Conservation (phyloP, 805 yeast species). For the Barnettozyma wickerhamii region DNA sequence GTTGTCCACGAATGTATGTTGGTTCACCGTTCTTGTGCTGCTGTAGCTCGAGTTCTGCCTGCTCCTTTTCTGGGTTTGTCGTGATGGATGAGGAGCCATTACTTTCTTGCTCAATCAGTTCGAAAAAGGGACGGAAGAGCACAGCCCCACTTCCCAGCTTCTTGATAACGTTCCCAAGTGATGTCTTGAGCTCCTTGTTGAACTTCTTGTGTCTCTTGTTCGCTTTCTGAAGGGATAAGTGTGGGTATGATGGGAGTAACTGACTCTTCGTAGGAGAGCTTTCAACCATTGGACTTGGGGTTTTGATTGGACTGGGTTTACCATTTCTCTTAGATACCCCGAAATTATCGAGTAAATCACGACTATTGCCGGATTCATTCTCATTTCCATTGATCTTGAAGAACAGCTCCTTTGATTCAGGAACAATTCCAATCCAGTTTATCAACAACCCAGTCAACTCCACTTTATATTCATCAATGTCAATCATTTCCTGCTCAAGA, state of each 20-base stretch:
- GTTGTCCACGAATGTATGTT: slow-evolving; percentile 15
- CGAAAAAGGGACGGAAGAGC: slow-evolving; percentile 25
- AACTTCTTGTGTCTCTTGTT: slow-evolving; percentile 16
- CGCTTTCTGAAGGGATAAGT: neutral
- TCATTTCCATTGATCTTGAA: slow-evolving; percentile 29
- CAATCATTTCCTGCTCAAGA: slow-evolving; percentile 39
- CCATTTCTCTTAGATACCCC: too few relatives aligned
- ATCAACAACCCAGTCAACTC: slow-evolving; percentile 58
- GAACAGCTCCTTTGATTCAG: slow-evolving; percentile 59
- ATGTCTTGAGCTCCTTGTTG: slow-evolving; percentile 18
- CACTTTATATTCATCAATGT: slow-evolving; percentile 47
- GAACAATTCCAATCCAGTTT: slow-evolving; percentile 59
- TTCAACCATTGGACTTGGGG: too few relatives aligned
- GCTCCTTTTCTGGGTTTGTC: neutral
- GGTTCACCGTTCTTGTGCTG: neutral
- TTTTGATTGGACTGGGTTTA: neutral
- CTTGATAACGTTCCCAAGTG: slow-evolving; percentile 22
- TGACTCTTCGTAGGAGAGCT: slow-evolving; percentile 2
- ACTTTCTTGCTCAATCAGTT: slow-evolving; percentile 18
- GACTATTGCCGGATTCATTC: too few relatives aligned
- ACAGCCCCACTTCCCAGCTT: slow-evolving; percentile 23
- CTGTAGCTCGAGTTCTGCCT: neutral
- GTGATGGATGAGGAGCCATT: neutral
- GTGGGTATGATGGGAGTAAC: neutral
- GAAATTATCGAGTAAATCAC: too few relatives aligned